Base-by-base conservation (phyloP, 495 filamentous ascomycete genomes). In the Xylaria sp. region DNA sequence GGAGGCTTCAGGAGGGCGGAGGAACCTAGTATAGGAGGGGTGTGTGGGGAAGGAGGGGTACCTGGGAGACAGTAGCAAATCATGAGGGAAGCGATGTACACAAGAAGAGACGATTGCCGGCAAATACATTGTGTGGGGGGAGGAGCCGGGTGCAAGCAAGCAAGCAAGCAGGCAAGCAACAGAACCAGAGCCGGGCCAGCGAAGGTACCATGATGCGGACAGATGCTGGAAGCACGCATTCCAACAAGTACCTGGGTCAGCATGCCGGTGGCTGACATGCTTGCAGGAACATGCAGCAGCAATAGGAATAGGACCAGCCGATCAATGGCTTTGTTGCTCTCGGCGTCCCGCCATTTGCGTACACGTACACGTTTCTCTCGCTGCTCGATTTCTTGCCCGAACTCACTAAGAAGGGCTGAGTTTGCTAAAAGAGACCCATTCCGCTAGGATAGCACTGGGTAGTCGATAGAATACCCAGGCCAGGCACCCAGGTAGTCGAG, bases 21-120 rank as follows among this genome's bases (percentile, higher is more conserved):
- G 68, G 59, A 31, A 59, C 41, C 26, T 40, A 43, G 68, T 70
- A 63, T 6, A 63, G 58, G 68, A 70, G 68, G 68, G 68, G 68
- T 50, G 58, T 2, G 58, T 63, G 58, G 58, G 43, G 35, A 61
- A 53, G 35, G 35, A 35, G 29, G 64, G 68, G 46, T 70, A 70
- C 68, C 44, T 35, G 17, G 12, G 8, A 11, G 11, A 33, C 24
- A 31, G n/a, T 21, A 33, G 44, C 6, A 55, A 35, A 24, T 3
- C 0, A 46, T 21, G 17, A 9, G 68, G 5, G 35, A 9, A n/a
- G 5, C 0, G 19, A 43, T 5, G 68, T 70, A 70, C 46, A 69
- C 26, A 21, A 31, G 68, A 24, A 63, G 68, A 48, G 46, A 35
- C 7, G 12, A 55, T 31, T 63, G 59, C 58, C 44, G 68, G 68